Evolutionary conservation across 2,329 filamentous ascomycete genomes (phyloP), one percentile per base, ranked within the genome.

Genomic region (Blastomyces emzantsi): DNA sequence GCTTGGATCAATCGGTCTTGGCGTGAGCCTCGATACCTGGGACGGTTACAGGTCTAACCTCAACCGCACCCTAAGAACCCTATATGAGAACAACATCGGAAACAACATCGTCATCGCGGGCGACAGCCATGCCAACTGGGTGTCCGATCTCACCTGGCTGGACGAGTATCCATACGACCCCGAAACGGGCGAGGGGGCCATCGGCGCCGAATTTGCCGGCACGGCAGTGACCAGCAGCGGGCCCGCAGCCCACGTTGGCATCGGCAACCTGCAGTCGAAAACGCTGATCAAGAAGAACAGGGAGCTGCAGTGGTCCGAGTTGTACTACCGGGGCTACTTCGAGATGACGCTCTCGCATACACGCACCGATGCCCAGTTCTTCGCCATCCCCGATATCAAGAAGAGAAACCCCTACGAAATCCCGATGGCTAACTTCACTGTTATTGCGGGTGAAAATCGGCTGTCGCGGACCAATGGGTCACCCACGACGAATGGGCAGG

Each of bases 31-130:
- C 15, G 57, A 60, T 28, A 28, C 41, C 28, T 60, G 57, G 57
- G 57, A 60, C 19, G 88, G 87, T 1, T 90, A 91, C 69, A 76
- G 82, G 62, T 80, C 86, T 9, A 90, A 90, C 73, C 81, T 85
- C 56, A 90, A 91, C 77, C 81, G 88, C 49, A 90, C 89, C 0
- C 77, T 90, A 6, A 76, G 85, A 68, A 83, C 85, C 62, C 75
- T 91, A 9, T 88, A 87, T 69, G 79, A 85, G 61, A 85, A 89
- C 72, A 80, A 85, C n/a, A 90, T 91, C 67, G 78, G 77, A 62
- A 90, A 91, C 77, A 90, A 87, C 70, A 83, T 91, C 68, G 85
- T 91, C 69, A 81, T 91, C 30, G 81, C 87, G 0, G 89, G 88
- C 13, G 88, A 91, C 71, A 83, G 80, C 49, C 88, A 91, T 71